Evolutionary conservation across 495 filamentous ascomycete species (phyloP).

Genomic region (Astrothelium subdiscretum): DNA sequence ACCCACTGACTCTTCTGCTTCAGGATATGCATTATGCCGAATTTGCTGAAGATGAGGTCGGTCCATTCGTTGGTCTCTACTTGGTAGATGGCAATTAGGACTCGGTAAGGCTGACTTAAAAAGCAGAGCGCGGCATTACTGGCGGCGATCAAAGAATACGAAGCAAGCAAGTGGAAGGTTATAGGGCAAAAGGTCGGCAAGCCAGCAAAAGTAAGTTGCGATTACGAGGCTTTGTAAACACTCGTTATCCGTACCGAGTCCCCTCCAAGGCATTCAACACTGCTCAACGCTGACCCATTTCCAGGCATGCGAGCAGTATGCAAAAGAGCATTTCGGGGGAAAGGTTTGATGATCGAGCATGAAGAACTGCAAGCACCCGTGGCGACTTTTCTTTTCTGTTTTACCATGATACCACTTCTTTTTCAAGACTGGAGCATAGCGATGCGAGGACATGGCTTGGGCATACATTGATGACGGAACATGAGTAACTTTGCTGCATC

Average conservation of each 20-base stretch:
- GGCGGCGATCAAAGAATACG: constrained; percentile 95
- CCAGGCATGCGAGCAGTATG: constrained; percentile 95
- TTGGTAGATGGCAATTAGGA: constrained; percentile 4
- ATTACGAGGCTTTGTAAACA: background rate
- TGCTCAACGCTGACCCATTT: constrained; percentile 17
- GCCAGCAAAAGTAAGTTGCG: constrained; percentile 69
- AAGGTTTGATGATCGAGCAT: constrained; percentile 28
- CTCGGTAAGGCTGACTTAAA: constrained; percentile 16
- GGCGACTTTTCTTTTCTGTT: constrained; percentile 11
- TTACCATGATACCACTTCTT: constrained; percentile 23
- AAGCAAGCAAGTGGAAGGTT: constrained; percentile 94
- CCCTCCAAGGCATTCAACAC: background rate
- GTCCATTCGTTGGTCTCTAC: constrained; percentile 23
- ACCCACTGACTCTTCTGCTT: constrained; percentile 9
- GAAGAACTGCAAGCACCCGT: constrained; percentile 23
- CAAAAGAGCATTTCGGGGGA: constrained; percentile 82
- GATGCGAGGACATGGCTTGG: background rate
- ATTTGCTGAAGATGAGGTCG: constrained; percentile 95
- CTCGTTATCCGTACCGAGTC: constrained; percentile 5
- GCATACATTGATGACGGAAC: background rate
- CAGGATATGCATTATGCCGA: constrained; percentile 99
- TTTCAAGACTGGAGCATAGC: constrained; percentile 19
- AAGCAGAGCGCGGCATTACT: constrained; percentile 69
- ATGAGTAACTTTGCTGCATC: constrained; percentile 1
- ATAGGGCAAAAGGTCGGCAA: constrained; percentile 96